These are phyloP conservation scores for Castanea crenata DNA, from an alignment of 306 rosid species.

Conservation along the genomic window DNA sequence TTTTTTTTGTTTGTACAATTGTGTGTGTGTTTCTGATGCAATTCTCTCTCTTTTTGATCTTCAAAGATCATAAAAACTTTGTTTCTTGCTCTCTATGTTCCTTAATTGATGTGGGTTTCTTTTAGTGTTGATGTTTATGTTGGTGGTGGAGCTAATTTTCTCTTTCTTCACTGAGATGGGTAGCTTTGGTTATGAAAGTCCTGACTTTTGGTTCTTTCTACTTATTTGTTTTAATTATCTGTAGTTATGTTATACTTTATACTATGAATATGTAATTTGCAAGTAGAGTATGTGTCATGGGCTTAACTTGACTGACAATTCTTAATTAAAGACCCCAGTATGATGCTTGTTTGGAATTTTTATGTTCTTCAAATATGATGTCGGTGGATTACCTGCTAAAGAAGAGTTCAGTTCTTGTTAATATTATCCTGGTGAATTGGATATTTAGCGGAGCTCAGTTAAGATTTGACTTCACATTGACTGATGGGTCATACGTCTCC, in stretches of 20 bases:
- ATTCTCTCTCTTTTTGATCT: slow-evolving; percentile 24
- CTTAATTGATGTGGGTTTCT: slow-evolving; percentile 24
- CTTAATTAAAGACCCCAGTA: slow-evolving; percentile 2
- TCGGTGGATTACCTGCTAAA: slow-evolving; percentile 8
- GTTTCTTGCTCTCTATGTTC: slow-evolving; percentile 18
- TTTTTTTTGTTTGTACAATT: background rate
- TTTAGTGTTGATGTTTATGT: slow-evolving; percentile 6
- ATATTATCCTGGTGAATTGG: background rate
- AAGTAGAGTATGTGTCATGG: background rate
- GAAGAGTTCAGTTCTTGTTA: slow-evolving; percentile 11
- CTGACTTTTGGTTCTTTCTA: slow-evolving; percentile 1
- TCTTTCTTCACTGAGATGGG: slow-evolving; percentile 14
- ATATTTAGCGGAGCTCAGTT: slow-evolving; percentile 8
- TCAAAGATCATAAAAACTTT: background rate
- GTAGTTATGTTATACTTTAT: background rate
- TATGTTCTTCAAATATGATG: slow-evolving; percentile 3
- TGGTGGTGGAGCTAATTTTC: slow-evolving; percentile 1
- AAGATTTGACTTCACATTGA: slow-evolving; percentile 5
- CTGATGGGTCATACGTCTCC: slow-evolving; percentile 20
- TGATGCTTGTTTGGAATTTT: background rate
- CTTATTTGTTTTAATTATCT: background rate
- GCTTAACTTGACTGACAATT: slow-evolving; percentile 12
- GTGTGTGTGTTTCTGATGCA: background rate
- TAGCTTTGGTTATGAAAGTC: slow-evolving; percentile 12
- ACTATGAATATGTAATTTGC: background rate